phyloP scores from a whole-genome alignment of 805 yeast species.

The Tetrapisispora nanseiensis region DNA sequence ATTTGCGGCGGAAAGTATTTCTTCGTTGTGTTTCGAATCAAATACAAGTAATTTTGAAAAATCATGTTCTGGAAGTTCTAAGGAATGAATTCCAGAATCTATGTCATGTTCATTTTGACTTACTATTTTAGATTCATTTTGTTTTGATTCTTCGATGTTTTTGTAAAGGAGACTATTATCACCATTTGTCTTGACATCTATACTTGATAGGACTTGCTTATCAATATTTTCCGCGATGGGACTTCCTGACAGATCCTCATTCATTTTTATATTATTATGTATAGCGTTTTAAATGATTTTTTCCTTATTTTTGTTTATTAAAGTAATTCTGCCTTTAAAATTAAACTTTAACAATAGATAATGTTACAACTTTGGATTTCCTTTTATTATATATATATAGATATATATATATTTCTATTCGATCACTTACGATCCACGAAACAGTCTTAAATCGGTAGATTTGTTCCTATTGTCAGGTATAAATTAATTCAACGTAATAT shows the following conservation, averaged over 20 bases:
- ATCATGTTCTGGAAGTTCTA: conserved; percentile 23
- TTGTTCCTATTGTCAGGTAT: no score
- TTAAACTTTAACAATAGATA: no score
- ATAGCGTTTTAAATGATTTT: neutral
- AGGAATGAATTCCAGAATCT: conserved; percentile 4
- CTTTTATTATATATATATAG: no score
- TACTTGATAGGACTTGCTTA: neutral
- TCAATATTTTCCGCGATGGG: neutral
- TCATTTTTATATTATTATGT: neutral
- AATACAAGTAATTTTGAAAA: conserved; percentile 26
- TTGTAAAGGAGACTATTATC: neutral
- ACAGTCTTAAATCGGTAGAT: no score
- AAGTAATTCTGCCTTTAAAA: no score
- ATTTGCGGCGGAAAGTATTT: conserved; percentile 12
- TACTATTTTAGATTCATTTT: neutral
- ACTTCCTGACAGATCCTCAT: neutral
- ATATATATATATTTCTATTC: no score
- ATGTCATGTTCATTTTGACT: neutral
- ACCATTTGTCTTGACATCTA: neutral
- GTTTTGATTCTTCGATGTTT: neutral
- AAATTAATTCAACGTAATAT: no score
- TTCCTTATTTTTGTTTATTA: neutral
- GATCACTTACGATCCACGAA: no score
- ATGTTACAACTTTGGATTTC: no score
- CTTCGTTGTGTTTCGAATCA: conserved; percentile 26